These are phyloP conservation scores for Warburgia ugandensis DNA, from an alignment of 164 flowering plant species.

Conservation along the genomic window DNA sequence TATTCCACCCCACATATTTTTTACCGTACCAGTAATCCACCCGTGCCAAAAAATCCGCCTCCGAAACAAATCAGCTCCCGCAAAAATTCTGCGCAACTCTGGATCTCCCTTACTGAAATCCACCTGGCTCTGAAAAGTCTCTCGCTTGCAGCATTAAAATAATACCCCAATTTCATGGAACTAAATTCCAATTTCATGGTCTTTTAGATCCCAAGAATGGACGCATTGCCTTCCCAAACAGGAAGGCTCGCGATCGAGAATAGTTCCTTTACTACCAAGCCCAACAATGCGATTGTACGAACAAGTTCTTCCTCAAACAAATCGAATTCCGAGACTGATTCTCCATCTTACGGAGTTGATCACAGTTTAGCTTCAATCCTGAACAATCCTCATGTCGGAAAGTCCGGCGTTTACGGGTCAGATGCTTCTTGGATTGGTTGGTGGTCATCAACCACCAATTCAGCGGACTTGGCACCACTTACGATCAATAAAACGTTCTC, in stretches of 20 bases:
- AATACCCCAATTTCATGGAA: too few species aligned
- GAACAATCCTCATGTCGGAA: constrained; percentile 69
- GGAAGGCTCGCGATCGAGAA: constrained; percentile 25
- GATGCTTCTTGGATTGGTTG: constrained; percentile 61
- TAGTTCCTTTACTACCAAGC: constrained; percentile 6
- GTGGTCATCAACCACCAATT: constrained; percentile 53
- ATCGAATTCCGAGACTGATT: constrained; percentile 10
- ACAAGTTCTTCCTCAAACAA: constrained; percentile 22
- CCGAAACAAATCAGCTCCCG: too few species aligned
- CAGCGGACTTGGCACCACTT: constrained; percentile 46
- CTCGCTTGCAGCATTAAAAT: too few species aligned
- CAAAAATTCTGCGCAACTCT: too few species aligned
- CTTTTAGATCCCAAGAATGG: too few species aligned
- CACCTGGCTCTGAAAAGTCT: too few species aligned
- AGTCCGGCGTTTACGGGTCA: constrained; percentile 40
- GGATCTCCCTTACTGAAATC: too few species aligned
- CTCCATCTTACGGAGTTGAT: constrained; percentile 20
- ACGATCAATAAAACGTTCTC: constrained; percentile 28
- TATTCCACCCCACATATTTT: too few species aligned
- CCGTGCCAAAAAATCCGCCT: too few species aligned
- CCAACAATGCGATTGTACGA: constrained; percentile 8
- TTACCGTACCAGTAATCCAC: too few species aligned
- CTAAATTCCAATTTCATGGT: too few species aligned
- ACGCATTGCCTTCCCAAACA: constrained; percentile 47
- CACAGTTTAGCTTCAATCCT: constrained; percentile 89